phyloP scores from a whole-genome alignment of 148 eudicot species.

The Nepenthes gracilis region DNA sequence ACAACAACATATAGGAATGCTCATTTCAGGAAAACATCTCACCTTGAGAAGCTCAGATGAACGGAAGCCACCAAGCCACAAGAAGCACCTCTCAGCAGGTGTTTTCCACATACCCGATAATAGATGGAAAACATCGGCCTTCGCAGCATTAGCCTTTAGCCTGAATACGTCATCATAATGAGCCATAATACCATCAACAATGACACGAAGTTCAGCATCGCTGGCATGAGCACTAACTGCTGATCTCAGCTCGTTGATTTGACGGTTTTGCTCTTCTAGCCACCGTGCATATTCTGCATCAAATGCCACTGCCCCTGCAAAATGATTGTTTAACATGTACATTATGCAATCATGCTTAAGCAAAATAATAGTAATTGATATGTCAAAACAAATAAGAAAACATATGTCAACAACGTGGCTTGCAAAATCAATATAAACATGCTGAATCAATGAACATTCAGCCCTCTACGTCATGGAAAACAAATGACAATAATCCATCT shows the following conservation, averaged over 20 bases:
- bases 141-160: slow-evolving; percentile 42
- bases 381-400: background rate
- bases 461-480: no score
- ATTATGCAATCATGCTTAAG: background rate
- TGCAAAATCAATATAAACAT: no score
- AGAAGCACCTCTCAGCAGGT: slow-evolving; percentile 51
- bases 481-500: no score
- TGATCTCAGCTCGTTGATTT: slow-evolving; percentile 36
- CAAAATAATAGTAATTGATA: background rate
- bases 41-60: slow-evolving; percentile 55
- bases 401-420: background rate
- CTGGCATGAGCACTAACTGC: slow-evolving; percentile 47
- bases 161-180: slow-evolving; percentile 46
- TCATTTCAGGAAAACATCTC: background rate
- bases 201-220: slow-evolving; percentile 43
- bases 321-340: background rate
- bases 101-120: slow-evolving; percentile 58
- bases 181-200: slow-evolving; percentile 34
- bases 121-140: slow-evolving; percentile 48
- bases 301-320: slow-evolving; percentile 46
- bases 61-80: slow-evolving; percentile 54
- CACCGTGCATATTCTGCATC: slow-evolving; percentile 51
- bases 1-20: background rate
- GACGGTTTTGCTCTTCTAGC: slow-evolving; percentile 49
- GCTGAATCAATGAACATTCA: no score